Conservation (phyloP, 2,329 filamentous ascomycete species). For the Eutypa lata region DNA sequence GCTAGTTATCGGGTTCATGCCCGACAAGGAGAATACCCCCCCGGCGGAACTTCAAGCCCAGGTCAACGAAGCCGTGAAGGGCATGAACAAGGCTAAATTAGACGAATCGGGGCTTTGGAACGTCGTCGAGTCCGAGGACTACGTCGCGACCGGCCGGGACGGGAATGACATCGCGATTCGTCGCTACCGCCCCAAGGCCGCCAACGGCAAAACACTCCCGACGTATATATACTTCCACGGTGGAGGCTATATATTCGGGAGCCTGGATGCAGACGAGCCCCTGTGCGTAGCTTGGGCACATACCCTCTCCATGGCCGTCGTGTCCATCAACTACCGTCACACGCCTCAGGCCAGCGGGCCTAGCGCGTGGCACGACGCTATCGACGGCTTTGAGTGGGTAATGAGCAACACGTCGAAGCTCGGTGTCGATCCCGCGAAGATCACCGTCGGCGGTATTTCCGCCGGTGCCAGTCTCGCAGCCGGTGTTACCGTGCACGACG, state of each 20-base stretch:
- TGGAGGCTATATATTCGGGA: constrained; percentile 51
- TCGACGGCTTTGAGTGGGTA: constrained; percentile 49
- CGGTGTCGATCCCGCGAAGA: constrained; percentile 32
- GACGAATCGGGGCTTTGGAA: constrained; percentile 17
- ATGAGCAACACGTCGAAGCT: constrained; percentile 35
- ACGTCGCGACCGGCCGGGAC: constrained; percentile 40
- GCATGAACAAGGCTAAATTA: constrained; percentile 14
- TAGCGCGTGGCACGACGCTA: constrained; percentile 44
- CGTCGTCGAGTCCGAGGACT: constrained; percentile 20
- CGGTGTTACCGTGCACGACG: constrained; percentile 30
- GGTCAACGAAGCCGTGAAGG: constrained; percentile 29
- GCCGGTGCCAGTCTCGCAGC: constrained; percentile 40
- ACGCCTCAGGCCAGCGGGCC: constrained; percentile 47
- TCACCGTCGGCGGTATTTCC: constrained; percentile 44
- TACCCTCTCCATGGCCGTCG: constrained; percentile 35
- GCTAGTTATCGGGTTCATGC: constrained; percentile 13
- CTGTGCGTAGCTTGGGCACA: constrained; percentile 41
- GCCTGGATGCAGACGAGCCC: constrained; percentile 45
- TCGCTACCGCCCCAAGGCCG: constrained; percentile 39
- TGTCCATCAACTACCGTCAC: constrained; percentile 53
- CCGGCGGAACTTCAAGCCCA: constrained; percentile 23
- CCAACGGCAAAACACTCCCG: constrained; percentile 33
- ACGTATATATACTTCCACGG: constrained; percentile 48
- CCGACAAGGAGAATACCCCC: constrained; percentile 17
- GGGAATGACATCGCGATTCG: constrained; percentile 41